Percentiles rank a stretch among this genome's conserved stretches.
phyloP scores from a whole-genome alignment of 495 filamentous ascomycete species.

The Ascobolus immersus region DNA sequence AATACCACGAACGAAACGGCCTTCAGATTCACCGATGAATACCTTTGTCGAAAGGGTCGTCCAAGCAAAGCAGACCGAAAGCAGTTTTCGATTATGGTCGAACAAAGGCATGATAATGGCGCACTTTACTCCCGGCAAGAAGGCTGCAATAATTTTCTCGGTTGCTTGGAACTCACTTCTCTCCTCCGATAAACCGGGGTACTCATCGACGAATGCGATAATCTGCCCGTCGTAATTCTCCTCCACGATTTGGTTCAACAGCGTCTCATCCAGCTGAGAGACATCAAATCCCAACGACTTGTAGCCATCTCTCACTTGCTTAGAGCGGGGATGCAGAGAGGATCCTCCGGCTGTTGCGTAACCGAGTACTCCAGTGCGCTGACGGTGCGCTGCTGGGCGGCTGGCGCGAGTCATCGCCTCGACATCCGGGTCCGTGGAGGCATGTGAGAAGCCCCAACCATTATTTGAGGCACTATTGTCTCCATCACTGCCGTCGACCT shows the following conservation, averaged over 20 bases:
- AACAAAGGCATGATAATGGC: conserved; percentile 15
- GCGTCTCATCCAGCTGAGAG: conserved; percentile 3
- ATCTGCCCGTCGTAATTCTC: conserved; percentile 6
- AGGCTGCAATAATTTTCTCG: conserved; percentile 6
- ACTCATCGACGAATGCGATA: conserved; percentile 6
- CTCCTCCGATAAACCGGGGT: conserved; percentile 2
- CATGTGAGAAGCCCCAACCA: conserved; percentile 2
- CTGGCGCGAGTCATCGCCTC: conserved; percentile 2
- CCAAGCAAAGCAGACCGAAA: conserved; percentile 15
- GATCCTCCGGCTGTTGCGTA: conserved; percentile 4
- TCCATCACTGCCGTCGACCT: not conserved
- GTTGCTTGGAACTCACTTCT: not conserved
- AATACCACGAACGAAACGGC: conserved; percentile 13
- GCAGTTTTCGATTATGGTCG: conserved; percentile 15
- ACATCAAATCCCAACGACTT: conserved; percentile 6
- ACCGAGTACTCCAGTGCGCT: conserved; percentile 5
- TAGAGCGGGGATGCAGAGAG: not conserved
- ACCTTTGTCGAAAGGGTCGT: conserved; percentile 7
- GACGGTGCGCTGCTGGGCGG: conserved; percentile 3
- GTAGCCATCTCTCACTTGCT: not conserved
- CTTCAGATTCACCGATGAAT: conserved; percentile 14
- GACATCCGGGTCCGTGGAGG: conserved; percentile 4
- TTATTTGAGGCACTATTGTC: not conserved
- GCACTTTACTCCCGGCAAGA: conserved; percentile 9
- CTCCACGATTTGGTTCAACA: conserved; percentile 8